phyloP scores from a whole-genome alignment of 352 stramenopile species.

The Phytophthora nicotianae region DNA sequence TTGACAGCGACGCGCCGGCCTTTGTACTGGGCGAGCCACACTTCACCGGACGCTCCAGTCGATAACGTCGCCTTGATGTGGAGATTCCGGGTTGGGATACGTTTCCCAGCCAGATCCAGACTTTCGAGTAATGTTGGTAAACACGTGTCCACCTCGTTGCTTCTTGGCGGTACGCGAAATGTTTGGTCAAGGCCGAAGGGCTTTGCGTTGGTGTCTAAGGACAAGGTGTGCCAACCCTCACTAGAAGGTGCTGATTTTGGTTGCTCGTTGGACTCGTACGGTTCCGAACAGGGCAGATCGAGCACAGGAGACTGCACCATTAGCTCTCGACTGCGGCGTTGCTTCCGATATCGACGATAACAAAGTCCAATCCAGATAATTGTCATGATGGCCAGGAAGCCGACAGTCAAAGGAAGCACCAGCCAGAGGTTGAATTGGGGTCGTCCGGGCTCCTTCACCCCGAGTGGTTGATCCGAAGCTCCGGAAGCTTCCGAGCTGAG shows the following conservation, averaged over 20 bases:
- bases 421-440: constrained; percentile 10
- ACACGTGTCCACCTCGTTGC: neutral
- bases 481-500: neutral
- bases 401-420: constrained; percentile 11
- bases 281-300: constrained; percentile 1
- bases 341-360: constrained; percentile 10
- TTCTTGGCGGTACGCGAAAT: constrained; percentile 5
- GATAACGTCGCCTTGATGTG: constrained; percentile 24
- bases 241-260: neutral
- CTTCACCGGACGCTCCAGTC: constrained; percentile 38
- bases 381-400: neutral
- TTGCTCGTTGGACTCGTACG: constrained; percentile 3
- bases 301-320: constrained; percentile 9
- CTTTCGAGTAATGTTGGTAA: constrained; percentile 3
- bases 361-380: constrained; percentile 18
- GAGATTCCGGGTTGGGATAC: constrained; percentile 33
- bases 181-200: constrained; percentile 13
- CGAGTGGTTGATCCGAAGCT: neutral
- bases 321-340: neutral
- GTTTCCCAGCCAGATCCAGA: constrained; percentile 7
- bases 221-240: constrained; percentile 16
- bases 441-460: neutral
- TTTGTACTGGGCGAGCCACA: constrained; percentile 33
- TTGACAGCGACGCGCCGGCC: constrained; percentile 47
- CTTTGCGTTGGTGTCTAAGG: neutral